Percentiles rank a stretch among this genome's conserved stretches.
phyloP scores from a whole-genome alignment of 1,139 yeast genomes.

The Blastobotrys ciferrii region DNA sequence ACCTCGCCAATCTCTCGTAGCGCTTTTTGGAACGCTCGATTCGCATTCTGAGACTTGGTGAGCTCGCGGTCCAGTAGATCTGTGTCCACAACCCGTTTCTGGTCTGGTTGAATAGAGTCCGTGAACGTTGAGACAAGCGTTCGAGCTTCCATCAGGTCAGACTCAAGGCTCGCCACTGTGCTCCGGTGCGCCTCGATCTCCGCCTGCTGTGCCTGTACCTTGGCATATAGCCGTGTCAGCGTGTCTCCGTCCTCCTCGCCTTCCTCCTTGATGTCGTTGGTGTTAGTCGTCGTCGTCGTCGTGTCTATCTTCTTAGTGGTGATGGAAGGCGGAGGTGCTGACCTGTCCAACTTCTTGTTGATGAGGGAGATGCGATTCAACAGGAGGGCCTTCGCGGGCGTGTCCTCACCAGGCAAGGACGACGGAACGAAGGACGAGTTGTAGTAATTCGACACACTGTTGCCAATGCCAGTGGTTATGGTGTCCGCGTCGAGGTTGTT shows the following conservation, averaged over 20 bases:
- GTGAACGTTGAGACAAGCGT: conserved; percentile 38
- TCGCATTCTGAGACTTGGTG: conserved; percentile 58
- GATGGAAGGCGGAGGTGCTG: background rate
- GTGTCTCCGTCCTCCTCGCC: conserved; percentile 11
- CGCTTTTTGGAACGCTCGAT: conserved; percentile 74
- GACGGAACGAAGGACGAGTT: conserved; percentile 9
- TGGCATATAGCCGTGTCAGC: conserved; percentile 29
- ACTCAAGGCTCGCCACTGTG: conserved; percentile 40
- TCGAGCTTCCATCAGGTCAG: conserved; percentile 38
- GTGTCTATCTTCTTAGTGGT: background rate
- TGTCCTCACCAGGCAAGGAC: conserved; percentile 24
- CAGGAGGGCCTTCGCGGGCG: conserved; percentile 26
- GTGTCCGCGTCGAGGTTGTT: background rate
- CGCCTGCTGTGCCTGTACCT: conserved; percentile 39
- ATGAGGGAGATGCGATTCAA: conserved; percentile 21
- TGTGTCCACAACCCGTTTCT: conserved; percentile 34
- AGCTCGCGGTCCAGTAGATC: conserved; percentile 42
- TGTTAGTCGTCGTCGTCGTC: background rate
- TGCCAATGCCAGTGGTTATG: conserved; percentile 1
- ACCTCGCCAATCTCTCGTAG: conserved; percentile 77
- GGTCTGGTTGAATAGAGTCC: conserved; percentile 37
- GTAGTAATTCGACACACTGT: conserved; percentile 4
- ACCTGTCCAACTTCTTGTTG: background rate
- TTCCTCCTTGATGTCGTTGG: conserved; percentile 1
- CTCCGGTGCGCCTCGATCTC: conserved; percentile 39